Evolutionary conservation across 2,329 filamentous ascomycete genomes (phyloP), one percentile per base, ranked within the genome.

Genomic region (Paraphoma sp.): DNA sequence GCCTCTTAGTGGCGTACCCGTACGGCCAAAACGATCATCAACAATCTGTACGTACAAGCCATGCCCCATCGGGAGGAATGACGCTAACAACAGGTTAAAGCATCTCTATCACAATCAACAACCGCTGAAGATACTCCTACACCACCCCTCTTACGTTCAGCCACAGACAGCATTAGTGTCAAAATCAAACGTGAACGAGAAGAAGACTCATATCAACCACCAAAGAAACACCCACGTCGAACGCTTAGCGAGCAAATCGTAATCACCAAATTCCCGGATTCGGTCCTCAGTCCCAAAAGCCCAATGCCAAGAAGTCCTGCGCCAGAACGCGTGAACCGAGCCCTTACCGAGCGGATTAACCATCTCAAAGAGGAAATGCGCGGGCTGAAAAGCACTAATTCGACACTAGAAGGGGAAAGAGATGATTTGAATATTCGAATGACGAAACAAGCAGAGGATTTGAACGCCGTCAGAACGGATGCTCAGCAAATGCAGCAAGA

Each of bases 11-110:
- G 64, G 68, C 4, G 51, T 66, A 14, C 47, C 60, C n/a, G 64
- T 66, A 81, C 87, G 58, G 89, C 89, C 23, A 88, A 87, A 71
- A 79, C 80, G 17, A 86, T 89, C 14, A 78, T 93, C 43, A 86
- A 87, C 7, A 78, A 85, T 30, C 86, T 92, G 12, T 89, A 86
- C 85, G 85, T 89, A 52, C 72, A 36, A 10, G 33, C 6, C 14
- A 14, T 36, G 3, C 33, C 33, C 14, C 33, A 23, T 23, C 23
- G 23, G 23, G 23, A 23, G 23, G 23, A 23, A 23, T 23, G 23
- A 23, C 2, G 23, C 76, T 12, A 79, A 87, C 29, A 51, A 80
- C 83, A 0, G 83, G 85, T 40, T 81, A 82, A 10, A 67, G 57
- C 55, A 36, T 63, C 48, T 36, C 53, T 49, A 6, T 52, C 59